Conservation (phyloP, 2,329 filamentous ascomycete genomes). For the Aureobasidium lini region DNA sequence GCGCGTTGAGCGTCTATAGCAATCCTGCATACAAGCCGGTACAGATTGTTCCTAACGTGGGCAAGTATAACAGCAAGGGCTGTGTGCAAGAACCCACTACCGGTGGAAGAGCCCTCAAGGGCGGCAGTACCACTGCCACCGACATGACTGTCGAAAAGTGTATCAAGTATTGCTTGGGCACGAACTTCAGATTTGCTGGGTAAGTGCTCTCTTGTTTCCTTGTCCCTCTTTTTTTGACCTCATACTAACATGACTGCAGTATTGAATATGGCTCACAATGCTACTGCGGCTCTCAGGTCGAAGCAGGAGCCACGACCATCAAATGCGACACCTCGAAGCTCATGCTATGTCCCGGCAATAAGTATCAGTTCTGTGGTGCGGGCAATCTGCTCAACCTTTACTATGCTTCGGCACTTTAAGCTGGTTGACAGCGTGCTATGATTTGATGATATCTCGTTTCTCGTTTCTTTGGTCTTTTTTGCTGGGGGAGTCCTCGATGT, state of each 20-base stretch:
- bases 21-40: slow-evolving; percentile 19
- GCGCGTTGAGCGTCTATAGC: slow-evolving; percentile 29
- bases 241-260: slow-evolving; percentile 4
- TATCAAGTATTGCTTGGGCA: slow-evolving; percentile 25
- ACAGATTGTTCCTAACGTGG: slow-evolving; percentile 8
- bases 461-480: neutral
- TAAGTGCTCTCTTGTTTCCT: slow-evolving; percentile 11
- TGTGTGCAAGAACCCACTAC: slow-evolving; percentile 11
- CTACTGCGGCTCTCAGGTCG: slow-evolving; percentile 23
- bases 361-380: slow-evolving; percentile 25
- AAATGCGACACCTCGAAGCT: slow-evolving; percentile 18
- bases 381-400: slow-evolving; percentile 25
- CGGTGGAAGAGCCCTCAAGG: slow-evolving; percentile 2
- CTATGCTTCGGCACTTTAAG: slow-evolving; percentile 26
- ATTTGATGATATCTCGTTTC: neutral
- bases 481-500: no score
- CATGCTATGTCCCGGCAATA: slow-evolving; percentile 25
- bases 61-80: slow-evolving; percentile 14
- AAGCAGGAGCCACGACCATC: slow-evolving; percentile 15
- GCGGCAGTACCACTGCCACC: neutral
- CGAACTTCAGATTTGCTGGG: slow-evolving; percentile 24
- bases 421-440: neutral
- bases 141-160: slow-evolving; percentile 15
- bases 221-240: neutral
- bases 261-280: slow-evolving; percentile 20